Base-by-base conservation (phyloP, 345 rosid species). In the Psidium guajava region DNA sequence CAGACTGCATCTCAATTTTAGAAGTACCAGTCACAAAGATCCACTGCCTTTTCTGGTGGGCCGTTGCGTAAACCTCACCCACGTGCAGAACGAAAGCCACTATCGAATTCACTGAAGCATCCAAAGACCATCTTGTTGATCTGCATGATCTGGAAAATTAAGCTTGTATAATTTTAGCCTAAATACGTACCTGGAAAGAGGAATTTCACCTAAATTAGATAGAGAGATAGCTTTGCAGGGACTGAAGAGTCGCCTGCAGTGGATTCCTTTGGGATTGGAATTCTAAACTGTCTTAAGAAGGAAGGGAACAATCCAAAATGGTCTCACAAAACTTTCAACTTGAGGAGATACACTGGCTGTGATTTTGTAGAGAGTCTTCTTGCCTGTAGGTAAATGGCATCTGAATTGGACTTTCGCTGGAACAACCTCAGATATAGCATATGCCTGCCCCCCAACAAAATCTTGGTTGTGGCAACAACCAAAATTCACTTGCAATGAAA, bases 71-170 rank as follows among this genome's bases (percentile, higher is more conserved):
- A 86, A 89, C 94, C 88, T 96, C 95, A 85, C 98, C 98, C 86
- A 95, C 97, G 64, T 92, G 82, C 88, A 97, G 90, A 86, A 97
- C 92, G 40, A 88, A 87, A 57, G 94, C 98, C 82, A 93, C 96
- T 90, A 85, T 96, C 99, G 87, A 97, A 97, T 90, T 97, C 99
- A 88, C 98, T 97, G 92, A 97, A 96, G 32, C 54, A 83, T 55
- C 54, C 44, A 54, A 64, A 73, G 40, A 24, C 44, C 24, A 69
- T 36, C 77, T 16, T 69, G 47, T 69, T 69, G 6, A 49, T 69
- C 47, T 69, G 47, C 44, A 0, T 55, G 58, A 55, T 55, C 58
- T 22, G 77, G 77, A 32, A 32, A 64, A 64, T 64, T 64, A 64
- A 64, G 44, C 75, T 32, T 32, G 77, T 69, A 69, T 69, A 69